These are phyloP conservation scores for Paramecium pentaurelia DNA, from an alignment of 73 alveolate species.

Conservation along the genomic window DNA sequence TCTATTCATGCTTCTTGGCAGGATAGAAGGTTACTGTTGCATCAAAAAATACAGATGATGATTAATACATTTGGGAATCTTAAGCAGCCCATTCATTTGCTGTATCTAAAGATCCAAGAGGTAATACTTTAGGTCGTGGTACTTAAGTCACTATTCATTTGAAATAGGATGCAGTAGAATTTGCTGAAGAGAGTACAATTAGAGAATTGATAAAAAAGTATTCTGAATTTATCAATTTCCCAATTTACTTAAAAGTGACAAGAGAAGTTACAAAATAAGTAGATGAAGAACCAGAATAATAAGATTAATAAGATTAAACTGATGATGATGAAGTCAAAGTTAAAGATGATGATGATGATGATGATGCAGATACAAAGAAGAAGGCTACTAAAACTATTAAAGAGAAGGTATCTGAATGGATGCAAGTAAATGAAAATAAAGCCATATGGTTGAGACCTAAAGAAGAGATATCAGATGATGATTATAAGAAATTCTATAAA, in stretches of 20 bases:
- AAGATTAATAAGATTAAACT: slow-evolving; percentile 69
- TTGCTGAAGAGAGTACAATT: slow-evolving; percentile 91
- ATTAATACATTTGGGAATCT: slow-evolving; percentile 97
- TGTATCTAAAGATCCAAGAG: slow-evolving; percentile 98
- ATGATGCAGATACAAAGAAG: slow-evolving; percentile 78
- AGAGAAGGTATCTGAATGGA: slow-evolving; percentile 97
- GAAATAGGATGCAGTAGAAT: slow-evolving; percentile 98
- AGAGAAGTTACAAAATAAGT: slow-evolving; percentile 91
- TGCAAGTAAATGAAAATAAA: slow-evolving; percentile 94
- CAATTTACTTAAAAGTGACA: slow-evolving; percentile 91
- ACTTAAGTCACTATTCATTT: slow-evolving; percentile 95
- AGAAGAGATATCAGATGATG: slow-evolving; percentile 94
- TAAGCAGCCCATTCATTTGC: slow-evolving; percentile 97
- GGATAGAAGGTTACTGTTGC: slow-evolving; percentile 98
- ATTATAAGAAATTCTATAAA: slow-evolving; percentile 95
- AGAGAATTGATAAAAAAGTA: slow-evolving; percentile 91
- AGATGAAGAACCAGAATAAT: slow-evolving; percentile 63
- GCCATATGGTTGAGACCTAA: slow-evolving; percentile 99
- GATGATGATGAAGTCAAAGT: slow-evolving; percentile 77
- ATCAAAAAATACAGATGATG: slow-evolving; percentile 93
- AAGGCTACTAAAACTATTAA: slow-evolving; percentile 85
- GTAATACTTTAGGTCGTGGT: slow-evolving; percentile 98
- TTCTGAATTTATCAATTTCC: slow-evolving; percentile 98
- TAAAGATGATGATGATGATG: slow-evolving; percentile 85
- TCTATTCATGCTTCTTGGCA: slow-evolving; percentile 98